A percentile compares a stretch with the other conserved stretches of the same genome.
These are phyloP conservation scores for Drosera spatulata DNA, from an alignment of 179 eudicot species.

Conservation along the genomic window DNA sequence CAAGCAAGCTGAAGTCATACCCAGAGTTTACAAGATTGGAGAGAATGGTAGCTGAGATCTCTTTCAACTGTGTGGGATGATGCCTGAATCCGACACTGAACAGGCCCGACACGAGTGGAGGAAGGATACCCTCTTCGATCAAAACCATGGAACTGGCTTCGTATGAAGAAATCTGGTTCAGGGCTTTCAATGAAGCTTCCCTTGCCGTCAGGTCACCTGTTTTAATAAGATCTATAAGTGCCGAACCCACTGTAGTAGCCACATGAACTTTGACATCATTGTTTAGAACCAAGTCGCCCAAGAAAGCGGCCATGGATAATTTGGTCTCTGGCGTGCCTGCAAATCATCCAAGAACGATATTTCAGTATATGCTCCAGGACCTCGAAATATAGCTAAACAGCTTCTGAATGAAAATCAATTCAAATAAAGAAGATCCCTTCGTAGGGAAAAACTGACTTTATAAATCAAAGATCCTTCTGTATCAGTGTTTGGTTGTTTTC, in stretches of 20 bases:
- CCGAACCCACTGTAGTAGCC: constrained; percentile 61
- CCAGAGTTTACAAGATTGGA: constrained; percentile 76
- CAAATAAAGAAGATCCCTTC: neutral
- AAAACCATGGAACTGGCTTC: constrained; percentile 69
- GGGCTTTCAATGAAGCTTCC: constrained; percentile 82
- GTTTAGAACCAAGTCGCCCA: constrained; percentile 72
- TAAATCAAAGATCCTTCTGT: too few species aligned
- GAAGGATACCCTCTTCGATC: constrained; percentile 77
- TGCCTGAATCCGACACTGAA: constrained; percentile 52
- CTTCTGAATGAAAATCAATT: too few species aligned
- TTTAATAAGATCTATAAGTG: constrained; percentile 77
- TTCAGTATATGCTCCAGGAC: too few species aligned
- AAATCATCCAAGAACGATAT: neutral
- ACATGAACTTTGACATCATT: constrained; percentile 77
- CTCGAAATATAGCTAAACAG: too few species aligned
- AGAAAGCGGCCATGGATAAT: constrained; percentile 78
- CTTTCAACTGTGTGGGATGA: constrained; percentile 69
- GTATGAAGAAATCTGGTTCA: constrained; percentile 78
- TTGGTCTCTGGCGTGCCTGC: constrained; percentile 78
- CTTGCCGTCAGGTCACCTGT: constrained; percentile 47
- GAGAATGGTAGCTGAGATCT: constrained; percentile 81
- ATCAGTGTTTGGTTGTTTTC: too few species aligned
- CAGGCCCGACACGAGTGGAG: constrained; percentile 71
- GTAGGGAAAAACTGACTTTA: neutral
- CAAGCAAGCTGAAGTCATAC: constrained; percentile 57